A percentile compares a stretch with the other conserved stretches of the same genome.
phyloP scores from a whole-genome alignment of 495 filamentous ascomycete species.

The Aspergillus sparsus region DNA sequence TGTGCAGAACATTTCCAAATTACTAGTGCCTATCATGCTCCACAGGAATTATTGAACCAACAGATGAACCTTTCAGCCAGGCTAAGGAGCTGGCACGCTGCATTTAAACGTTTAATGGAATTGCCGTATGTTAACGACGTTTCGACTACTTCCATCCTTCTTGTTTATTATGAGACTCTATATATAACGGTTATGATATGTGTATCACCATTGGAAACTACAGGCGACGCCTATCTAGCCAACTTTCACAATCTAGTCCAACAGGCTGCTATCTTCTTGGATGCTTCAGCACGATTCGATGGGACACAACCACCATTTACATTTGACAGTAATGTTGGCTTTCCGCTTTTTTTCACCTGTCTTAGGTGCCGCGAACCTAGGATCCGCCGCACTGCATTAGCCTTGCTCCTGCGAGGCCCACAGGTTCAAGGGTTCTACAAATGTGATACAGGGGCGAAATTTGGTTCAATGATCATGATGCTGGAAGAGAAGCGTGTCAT shows the following conservation, averaged over 20 bases:
- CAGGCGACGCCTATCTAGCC: slow-evolving; percentile 27
- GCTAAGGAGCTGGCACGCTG: slow-evolving; percentile 28
- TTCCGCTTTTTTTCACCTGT: slow-evolving; percentile 38
- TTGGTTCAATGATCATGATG: slow-evolving; percentile 29
- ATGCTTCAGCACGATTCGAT: slow-evolving; percentile 20
- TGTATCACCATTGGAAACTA: slow-evolving; percentile 19
- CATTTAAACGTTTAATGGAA: slow-evolving; percentile 27
- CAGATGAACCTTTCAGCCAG: slow-evolving; percentile 18
- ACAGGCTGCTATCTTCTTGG: slow-evolving; percentile 25
- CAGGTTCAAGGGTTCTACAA: slow-evolving; percentile 36
- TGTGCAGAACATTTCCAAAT: slow-evolving; percentile 22
- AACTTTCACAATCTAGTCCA: slow-evolving; percentile 38
- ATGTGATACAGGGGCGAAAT: slow-evolving; percentile 15
- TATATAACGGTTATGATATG: slow-evolving; percentile 23
- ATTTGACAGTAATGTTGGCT: slow-evolving; percentile 37
- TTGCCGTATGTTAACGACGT: slow-evolving; percentile 8
- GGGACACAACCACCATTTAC: slow-evolving; percentile 38
- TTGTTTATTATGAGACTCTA: slow-evolving; percentile 30
- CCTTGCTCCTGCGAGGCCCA: slow-evolving; percentile 29
- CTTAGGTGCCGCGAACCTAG: slow-evolving; percentile 37
- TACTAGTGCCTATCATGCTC: slow-evolving; percentile 7
- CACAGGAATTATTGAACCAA: slow-evolving; percentile 12
- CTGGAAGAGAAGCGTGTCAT: slow-evolving; percentile 32
- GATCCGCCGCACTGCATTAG: slow-evolving; percentile 32
- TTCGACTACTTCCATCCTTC: slow-evolving; percentile 28